These are phyloP conservation scores for Hypsizygus ulmarius DNA, from an alignment of 1,284 basidiomycete genomes.

Conservation along the genomic window DNA sequence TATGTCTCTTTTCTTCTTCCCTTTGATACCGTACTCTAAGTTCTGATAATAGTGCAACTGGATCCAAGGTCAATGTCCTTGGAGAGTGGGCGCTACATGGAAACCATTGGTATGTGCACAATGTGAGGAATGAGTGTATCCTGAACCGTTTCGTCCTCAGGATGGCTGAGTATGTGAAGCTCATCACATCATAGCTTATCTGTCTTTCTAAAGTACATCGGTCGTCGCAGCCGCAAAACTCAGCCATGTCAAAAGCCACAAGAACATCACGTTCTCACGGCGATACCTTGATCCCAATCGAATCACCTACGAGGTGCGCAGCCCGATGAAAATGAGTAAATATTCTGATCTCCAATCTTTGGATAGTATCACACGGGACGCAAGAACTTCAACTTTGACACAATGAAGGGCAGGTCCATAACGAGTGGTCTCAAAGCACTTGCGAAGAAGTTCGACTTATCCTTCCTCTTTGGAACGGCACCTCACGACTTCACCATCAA, in stretches of 20 bases:
- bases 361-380: conserved; percentile 55
- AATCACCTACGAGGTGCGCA: conserved; percentile 61
- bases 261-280: conserved; percentile 59
- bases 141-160: conserved; percentile 21
- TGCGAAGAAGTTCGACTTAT: conserved; percentile 52
- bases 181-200: conserved; percentile 12
- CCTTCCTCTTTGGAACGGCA: conserved; percentile 59
- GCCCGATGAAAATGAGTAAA: not conserved
- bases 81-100: conserved; percentile 85
- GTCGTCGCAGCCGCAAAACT: conserved; percentile 47
- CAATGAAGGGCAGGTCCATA: conserved; percentile 47
- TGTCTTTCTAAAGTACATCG: not conserved
- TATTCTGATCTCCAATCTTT: not conserved
- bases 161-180: conserved; percentile 47
- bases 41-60: conserved; percentile 42
- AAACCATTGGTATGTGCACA: conserved; percentile 63
- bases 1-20: conserved; percentile 28
- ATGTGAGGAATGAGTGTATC: not conserved
- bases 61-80: conserved; percentile 68
- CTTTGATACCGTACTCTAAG: not conserved
- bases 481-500: conserved; percentile 71
- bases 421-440: conserved; percentile 54
- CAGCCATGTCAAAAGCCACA: conserved; percentile 37
- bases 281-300: conserved; percentile 76
- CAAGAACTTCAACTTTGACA: conserved; percentile 54